A percentile compares a stretch with the other conserved stretches of the same genome.
Evolutionary conservation across 2,329 filamentous ascomycete species (phyloP).

Genomic region (Xylariaceae sp.): DNA sequence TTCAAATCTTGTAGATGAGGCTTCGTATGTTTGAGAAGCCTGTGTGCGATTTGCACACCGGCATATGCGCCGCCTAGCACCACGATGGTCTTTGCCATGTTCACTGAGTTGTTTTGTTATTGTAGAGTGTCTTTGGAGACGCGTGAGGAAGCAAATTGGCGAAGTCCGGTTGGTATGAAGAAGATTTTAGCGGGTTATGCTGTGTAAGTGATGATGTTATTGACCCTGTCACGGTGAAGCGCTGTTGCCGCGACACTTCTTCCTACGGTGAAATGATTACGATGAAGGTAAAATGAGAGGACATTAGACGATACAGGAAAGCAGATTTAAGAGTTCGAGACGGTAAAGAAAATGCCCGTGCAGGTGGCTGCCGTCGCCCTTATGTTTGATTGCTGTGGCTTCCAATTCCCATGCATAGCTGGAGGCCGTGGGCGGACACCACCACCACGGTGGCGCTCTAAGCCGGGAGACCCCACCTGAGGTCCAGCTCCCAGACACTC

Average conservation of each 20-base stretch:
- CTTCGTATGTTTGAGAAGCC: slow-evolving; percentile 49
- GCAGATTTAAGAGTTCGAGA: too few relatives aligned
- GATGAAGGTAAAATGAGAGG: too few relatives aligned
- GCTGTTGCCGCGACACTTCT: too few relatives aligned
- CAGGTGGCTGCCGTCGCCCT: too few relatives aligned
- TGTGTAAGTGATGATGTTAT: background rate
- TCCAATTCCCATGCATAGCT: background rate
- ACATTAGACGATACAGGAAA: too few relatives aligned
- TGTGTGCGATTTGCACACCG: slow-evolving; percentile 51
- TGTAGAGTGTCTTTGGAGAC: background rate
- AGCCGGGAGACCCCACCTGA: slow-evolving; percentile 15
- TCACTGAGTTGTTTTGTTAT: background rate
- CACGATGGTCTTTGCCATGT: slow-evolving; percentile 50
- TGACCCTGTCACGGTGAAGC: background rate
- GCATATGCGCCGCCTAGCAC: slow-evolving; percentile 52
- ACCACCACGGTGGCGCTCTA: slow-evolving; percentile 1
- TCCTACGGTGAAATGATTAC: too few relatives aligned
- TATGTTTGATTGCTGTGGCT: too few relatives aligned
- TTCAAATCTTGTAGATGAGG: slow-evolving; percentile 44
- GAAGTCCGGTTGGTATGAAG: slow-evolving; percentile 14
- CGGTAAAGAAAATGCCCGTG: too few relatives aligned
- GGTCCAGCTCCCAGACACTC: slow-evolving; percentile 7
- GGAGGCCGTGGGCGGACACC: background rate
- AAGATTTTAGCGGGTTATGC: background rate
- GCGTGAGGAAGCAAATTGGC: slow-evolving; percentile 4